These are phyloP conservation scores for Torrubiellomyces zombiae DNA, from an alignment of 2,329 filamentous ascomycete species.

Conservation along the genomic window DNA sequence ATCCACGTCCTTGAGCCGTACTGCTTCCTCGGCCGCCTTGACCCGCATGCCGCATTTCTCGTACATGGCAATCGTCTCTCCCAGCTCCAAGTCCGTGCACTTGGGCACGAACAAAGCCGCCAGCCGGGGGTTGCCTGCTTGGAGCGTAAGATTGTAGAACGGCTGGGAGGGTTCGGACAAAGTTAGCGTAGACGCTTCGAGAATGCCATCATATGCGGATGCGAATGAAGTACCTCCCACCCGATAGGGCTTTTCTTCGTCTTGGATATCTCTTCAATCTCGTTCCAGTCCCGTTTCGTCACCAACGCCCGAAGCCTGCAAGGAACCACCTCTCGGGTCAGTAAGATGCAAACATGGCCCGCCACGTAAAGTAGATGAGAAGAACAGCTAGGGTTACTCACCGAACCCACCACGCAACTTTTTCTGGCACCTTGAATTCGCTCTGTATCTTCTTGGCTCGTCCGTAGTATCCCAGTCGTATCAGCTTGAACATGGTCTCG, in stretches of 20 bases:
- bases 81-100: slow-evolving; percentile 52
- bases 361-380: too few species aligned
- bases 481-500: slow-evolving; percentile 79
- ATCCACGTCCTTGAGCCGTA: slow-evolving; percentile 62
- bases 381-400: too few species aligned
- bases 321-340: too few species aligned
- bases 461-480: slow-evolving; percentile 65
- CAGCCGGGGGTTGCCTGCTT: slow-evolving; percentile 77
- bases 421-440: slow-evolving; percentile 88
- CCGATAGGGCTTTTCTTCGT: slow-evolving; percentile 80
- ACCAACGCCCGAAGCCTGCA: slow-evolving; percentile 68
- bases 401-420: slow-evolving; percentile 73
- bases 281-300: slow-evolving; percentile 77
- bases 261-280: slow-evolving; percentile 72
- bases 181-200: not conserved
- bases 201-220: not conserved
- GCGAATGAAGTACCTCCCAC: slow-evolving; percentile 57
- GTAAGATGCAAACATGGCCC: too few species aligned
- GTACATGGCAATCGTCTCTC: slow-evolving; percentile 77
- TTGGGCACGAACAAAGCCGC: slow-evolving; percentile 77
- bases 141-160: slow-evolving; percentile 78
- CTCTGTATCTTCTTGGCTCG: slow-evolving; percentile 74
- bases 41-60: slow-evolving; percentile 83
- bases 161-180: too few species aligned
- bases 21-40: slow-evolving; percentile 82